Percentiles rank a stretch among this genome's conserved stretches.
Evolutionary conservation across 768 basidiomycete species (phyloP).

Genomic region (Suillus subaureus): DNA sequence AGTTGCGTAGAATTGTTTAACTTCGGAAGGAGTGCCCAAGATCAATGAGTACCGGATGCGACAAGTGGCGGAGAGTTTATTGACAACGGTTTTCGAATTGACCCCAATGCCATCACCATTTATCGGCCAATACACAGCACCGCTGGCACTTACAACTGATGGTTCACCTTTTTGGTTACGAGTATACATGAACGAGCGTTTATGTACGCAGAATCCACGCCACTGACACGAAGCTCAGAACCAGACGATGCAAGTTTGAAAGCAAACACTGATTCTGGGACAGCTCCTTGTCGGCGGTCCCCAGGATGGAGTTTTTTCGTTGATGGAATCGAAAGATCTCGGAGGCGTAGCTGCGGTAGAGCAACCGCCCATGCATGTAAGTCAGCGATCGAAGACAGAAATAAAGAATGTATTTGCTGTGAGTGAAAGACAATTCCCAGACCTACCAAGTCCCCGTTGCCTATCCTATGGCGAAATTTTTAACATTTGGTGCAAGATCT

Average conservation of each 20-base stretch:
- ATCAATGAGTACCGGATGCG: constrained; percentile 51
- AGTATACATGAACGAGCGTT: constrained; percentile 39
- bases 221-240: constrained; percentile 43
- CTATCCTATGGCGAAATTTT: not conserved
- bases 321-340: constrained; percentile 20
- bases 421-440: not conserved
- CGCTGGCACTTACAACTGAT: not conserved
- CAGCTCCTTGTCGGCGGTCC: constrained; percentile 25
- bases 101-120: constrained; percentile 18
- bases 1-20: constrained; percentile 30
- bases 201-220: constrained; percentile 40
- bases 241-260: constrained; percentile 38
- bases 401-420: constrained; percentile 14
- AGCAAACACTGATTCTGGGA: constrained; percentile 36
- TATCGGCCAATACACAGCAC: constrained; percentile 22
- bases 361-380: constrained; percentile 19
- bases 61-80: constrained; percentile 30
- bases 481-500: not conserved
- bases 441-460: not conserved
- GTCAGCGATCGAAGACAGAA: constrained; percentile 12
- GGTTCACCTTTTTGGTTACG: constrained; percentile 33
- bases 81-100: constrained; percentile 21
- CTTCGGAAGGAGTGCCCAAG: constrained; percentile 42
- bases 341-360: constrained; percentile 13
- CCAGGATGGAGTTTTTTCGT: constrained; percentile 15